phyloP scores from a whole-genome alignment of 331 rosid genomes.

The Pyrus hybrid region DNA sequence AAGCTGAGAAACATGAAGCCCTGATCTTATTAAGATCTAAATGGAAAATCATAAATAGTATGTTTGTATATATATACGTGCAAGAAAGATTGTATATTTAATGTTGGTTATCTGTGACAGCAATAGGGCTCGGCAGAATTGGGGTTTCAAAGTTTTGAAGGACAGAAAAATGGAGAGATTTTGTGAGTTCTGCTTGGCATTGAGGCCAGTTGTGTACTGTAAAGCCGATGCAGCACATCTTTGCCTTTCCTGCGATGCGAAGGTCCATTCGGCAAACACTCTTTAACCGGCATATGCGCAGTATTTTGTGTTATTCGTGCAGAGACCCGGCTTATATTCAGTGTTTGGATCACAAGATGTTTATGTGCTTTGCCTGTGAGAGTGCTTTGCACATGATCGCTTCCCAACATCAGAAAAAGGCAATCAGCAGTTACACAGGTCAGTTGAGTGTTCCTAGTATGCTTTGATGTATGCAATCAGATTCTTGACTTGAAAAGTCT shows the following conservation, averaged over 20 bases:
- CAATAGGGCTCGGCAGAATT: background rate
- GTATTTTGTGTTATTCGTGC: constrained; percentile 57
- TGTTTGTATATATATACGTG: rapidly evolving
- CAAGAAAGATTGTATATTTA: background rate
- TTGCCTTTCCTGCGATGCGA: constrained; percentile 83
- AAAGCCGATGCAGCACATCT: constrained; percentile 81
- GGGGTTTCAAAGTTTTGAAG: background rate
- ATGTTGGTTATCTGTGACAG: background rate
- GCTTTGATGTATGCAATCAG: background rate
- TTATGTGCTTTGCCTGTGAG: constrained; percentile 58
- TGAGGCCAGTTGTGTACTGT: constrained; percentile 77
- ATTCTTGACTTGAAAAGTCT: constrained; percentile 57
- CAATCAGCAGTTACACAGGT: constrained; percentile 55
- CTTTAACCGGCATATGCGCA: constrained; percentile 58
- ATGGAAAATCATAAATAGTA: background rate
- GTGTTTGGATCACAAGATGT: constrained; percentile 59
- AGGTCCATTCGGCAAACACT: constrained; percentile 80
- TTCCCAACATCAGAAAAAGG: constrained; percentile 41
- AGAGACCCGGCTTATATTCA: constrained; percentile 37
- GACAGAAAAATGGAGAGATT: constrained; percentile 55
- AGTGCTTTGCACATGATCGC: constrained; percentile 31
- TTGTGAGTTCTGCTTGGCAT: constrained; percentile 67
- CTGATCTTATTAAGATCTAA: background rate
- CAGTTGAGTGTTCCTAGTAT: background rate
- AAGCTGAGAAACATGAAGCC: background rate